These are phyloP conservation scores for Pseudopithomyces chartarum DNA, from an alignment of 2,329 filamentous ascomycete genomes.

Conservation along the genomic window DNA sequence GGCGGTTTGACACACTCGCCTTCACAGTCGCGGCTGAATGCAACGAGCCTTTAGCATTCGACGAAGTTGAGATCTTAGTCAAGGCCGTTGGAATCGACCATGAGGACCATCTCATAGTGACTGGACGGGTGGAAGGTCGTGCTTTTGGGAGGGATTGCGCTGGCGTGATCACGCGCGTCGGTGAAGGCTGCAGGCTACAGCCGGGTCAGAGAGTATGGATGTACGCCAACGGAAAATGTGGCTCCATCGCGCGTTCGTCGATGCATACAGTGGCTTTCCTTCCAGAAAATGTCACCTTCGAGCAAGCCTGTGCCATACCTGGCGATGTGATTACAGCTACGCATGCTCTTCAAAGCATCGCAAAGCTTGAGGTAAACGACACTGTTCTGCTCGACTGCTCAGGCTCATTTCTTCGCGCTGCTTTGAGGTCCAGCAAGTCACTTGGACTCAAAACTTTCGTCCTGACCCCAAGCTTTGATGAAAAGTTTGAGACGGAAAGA, in stretches of 20 bases:
- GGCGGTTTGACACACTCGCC: background rate
- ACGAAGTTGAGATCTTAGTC: constrained; percentile 9
- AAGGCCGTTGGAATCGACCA: constrained; percentile 14
- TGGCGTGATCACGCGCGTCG: constrained; percentile 14
- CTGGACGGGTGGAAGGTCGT: constrained; percentile 11
- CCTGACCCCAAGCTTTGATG: constrained; percentile 1
- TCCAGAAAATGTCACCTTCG: background rate
- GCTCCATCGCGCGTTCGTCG: background rate
- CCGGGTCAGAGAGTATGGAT: background rate
- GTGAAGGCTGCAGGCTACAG: background rate
- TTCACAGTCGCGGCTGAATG: background rate
- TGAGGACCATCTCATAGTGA: constrained; percentile 15
- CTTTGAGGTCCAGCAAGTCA: constrained; percentile 5
- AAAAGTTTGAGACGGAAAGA: background rate
- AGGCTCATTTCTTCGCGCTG: background rate
- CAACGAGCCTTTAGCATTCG: background rate
- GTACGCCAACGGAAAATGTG: background rate
- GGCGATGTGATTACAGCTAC: background rate
- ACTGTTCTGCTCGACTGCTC: background rate
- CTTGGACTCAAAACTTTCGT: constrained; percentile 23
- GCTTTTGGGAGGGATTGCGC: constrained; percentile 16
- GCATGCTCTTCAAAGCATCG: background rate
- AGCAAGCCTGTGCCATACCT: background rate
- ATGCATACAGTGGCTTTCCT: background rate
- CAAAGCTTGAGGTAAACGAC: background rate